Percentiles rank a stretch among this genome's conserved stretches.
Evolutionary conservation across 257 asterid genomes (phyloP).

Genomic region (Nicotiana sylvestris): DNA sequence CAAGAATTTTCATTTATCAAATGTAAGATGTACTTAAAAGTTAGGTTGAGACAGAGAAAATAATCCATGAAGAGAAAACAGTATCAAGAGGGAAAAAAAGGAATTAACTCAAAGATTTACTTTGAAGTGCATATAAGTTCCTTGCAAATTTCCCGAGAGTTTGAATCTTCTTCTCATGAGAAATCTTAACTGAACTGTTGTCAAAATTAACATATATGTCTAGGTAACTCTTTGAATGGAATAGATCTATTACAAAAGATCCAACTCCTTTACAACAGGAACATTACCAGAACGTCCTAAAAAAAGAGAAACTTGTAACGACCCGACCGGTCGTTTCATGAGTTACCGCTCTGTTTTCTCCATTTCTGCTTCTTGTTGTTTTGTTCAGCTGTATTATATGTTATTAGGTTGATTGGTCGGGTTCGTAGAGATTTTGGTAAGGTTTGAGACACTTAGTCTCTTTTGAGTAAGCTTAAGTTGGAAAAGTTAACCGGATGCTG

Average conservation of each 20-base stretch:
- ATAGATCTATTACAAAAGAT: conserved; percentile 89
- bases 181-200: conserved; percentile 25
- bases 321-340: too few relatives aligned
- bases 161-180: conserved; percentile 77
- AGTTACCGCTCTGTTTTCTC: too few relatives aligned
- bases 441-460: too few relatives aligned
- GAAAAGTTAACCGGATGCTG: too few relatives aligned
- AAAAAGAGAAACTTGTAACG: neutral
- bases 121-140: conserved; percentile 73
- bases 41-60: too few relatives aligned
- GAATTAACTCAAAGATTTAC: conserved; percentile 30
- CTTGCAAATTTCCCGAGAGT: conserved; percentile 75
- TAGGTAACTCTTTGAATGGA: conserved; percentile 65
- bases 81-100: neutral
- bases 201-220: conserved; percentile 81
- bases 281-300: conserved; percentile 48
- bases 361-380: too few relatives aligned
- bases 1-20: neutral
- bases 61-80: too few relatives aligned
- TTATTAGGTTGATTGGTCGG: too few relatives aligned
- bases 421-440: too few relatives aligned
- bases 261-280: conserved; percentile 88
- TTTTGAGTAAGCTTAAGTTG: too few relatives aligned
- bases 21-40: too few relatives aligned
- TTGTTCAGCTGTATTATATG: too few relatives aligned